These are phyloP conservation scores for Aspergillus viridinutans DNA, from an alignment of 2,329 filamentous ascomycete species.

Conservation along the genomic window DNA sequence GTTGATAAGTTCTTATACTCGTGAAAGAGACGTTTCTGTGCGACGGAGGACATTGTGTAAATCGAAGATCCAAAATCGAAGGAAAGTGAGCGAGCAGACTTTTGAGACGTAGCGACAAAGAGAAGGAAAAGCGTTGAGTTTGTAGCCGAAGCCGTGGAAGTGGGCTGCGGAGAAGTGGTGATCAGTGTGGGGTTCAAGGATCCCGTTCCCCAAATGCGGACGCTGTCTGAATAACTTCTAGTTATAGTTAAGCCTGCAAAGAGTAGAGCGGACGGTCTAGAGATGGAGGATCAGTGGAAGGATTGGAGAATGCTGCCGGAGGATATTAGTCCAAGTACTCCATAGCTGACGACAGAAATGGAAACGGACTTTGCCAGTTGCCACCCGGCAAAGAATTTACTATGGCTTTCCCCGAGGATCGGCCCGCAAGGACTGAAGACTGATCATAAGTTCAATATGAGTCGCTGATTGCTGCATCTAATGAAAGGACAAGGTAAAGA, in stretches of 20 bases:
- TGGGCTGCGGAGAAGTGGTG: not conserved
- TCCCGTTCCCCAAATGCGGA: not conserved
- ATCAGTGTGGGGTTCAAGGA: not conserved
- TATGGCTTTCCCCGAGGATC: not conserved
- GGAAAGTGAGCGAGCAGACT: not conserved
- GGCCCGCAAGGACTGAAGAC: not conserved
- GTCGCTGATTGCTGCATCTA: not conserved
- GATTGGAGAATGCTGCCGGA: not conserved
- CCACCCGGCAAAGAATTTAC: not conserved
- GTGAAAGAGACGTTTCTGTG: conserved; percentile 77
- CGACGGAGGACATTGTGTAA: conserved; percentile 43
- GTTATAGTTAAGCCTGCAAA: not conserved
- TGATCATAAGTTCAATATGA: not conserved
- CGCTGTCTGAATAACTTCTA: not conserved
- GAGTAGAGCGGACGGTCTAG: not conserved
- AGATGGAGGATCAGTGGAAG: not conserved
- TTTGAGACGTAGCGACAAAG: not conserved
- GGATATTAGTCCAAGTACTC: not conserved
- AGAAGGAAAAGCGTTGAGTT: not conserved
- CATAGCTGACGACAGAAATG: not conserved
- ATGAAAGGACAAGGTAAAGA: not conserved
- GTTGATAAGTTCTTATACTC: conserved; percentile 94
- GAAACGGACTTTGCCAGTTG: not conserved
- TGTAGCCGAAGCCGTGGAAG: not conserved
- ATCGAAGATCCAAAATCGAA: not conserved